Conservation (phyloP, 2,329 filamentous ascomycete genomes). For the Aspergillaceae sp. region DNA sequence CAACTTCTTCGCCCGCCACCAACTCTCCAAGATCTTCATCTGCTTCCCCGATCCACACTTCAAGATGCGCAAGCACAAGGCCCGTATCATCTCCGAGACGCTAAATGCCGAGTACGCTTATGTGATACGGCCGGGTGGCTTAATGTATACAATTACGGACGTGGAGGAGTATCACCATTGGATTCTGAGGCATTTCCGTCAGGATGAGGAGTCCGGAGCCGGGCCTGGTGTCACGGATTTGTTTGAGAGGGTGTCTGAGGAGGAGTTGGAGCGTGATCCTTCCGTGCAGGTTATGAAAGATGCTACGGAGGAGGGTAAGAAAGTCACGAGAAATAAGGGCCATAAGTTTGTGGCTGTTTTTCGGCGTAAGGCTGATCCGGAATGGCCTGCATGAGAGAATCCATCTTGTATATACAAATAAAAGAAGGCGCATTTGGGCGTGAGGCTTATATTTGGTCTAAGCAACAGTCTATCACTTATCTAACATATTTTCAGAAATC, state of each 20-base stretch:
- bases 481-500: not conserved
- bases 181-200: slow-evolving; percentile 77
- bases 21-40: slow-evolving; percentile 87
- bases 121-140: slow-evolving; percentile 69
- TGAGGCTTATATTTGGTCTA: no score
- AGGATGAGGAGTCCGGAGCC: slow-evolving; percentile 51
- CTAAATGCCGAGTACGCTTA: slow-evolving; percentile 92
- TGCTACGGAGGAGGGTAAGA: slow-evolving; percentile 96
- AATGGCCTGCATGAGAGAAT: slow-evolving; percentile 45
- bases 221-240: slow-evolving; percentile 57
- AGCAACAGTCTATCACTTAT: not conserved
- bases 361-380: slow-evolving; percentile 67
- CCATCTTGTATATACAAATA: no score
- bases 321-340: slow-evolving; percentile 83
- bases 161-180: slow-evolving; percentile 88
- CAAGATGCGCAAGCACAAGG: slow-evolving; percentile 95
- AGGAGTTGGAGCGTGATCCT: slow-evolving; percentile 45
- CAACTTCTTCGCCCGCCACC: slow-evolving; percentile 78
- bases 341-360: slow-evolving; percentile 88
- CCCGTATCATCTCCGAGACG: slow-evolving; percentile 80
- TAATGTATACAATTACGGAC: slow-evolving; percentile 94
- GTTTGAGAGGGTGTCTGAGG: slow-evolving; percentile 63
- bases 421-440: no score
- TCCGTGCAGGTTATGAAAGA: slow-evolving; percentile 57
- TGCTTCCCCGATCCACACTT: slow-evolving; percentile 99